Evolutionary conservation across 129 eudicot species (phyloP).

Genomic region (Flaveria robusta): DNA sequence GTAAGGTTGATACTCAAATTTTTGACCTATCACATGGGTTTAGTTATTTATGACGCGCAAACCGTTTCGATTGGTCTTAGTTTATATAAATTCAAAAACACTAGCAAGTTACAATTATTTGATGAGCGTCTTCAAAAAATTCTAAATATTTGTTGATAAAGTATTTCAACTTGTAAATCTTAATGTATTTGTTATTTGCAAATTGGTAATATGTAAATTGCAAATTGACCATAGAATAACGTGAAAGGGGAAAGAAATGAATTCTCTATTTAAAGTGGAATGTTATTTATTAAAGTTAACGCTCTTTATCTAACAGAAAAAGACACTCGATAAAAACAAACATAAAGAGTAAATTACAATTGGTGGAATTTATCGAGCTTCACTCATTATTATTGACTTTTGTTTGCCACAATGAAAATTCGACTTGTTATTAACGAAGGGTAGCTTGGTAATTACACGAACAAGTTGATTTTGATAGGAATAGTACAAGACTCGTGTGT

Average conservation of each 20-base stretch:
- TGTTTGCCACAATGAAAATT: neutral
- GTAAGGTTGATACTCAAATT: too few species aligned
- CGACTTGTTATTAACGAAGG: neutral
- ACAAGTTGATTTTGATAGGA: neutral
- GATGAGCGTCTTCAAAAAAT: neutral
- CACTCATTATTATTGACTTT: neutral
- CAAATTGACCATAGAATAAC: constrained; percentile 28
- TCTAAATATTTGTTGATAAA: neutral
- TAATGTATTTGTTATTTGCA: constrained; percentile 1
- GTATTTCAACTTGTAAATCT: constrained; percentile 15
- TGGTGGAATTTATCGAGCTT: constrained; percentile 1
- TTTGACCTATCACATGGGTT: neutral
- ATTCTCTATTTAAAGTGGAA: neutral
- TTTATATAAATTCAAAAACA: neutral
- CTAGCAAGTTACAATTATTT: neutral
- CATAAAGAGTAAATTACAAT: neutral
- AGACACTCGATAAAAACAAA: constrained; percentile 16
- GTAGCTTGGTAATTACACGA: neutral
- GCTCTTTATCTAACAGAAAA: neutral
- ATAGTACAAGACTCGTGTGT: neutral
- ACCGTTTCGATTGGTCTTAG: neutral
- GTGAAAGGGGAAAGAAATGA: constrained; percentile 5
- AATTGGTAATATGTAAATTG: constrained; percentile 9
- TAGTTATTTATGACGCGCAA: neutral
- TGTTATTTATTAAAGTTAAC: neutral